Conservation (phyloP, 805 yeast genomes). For the Candida stauntonica region DNA sequence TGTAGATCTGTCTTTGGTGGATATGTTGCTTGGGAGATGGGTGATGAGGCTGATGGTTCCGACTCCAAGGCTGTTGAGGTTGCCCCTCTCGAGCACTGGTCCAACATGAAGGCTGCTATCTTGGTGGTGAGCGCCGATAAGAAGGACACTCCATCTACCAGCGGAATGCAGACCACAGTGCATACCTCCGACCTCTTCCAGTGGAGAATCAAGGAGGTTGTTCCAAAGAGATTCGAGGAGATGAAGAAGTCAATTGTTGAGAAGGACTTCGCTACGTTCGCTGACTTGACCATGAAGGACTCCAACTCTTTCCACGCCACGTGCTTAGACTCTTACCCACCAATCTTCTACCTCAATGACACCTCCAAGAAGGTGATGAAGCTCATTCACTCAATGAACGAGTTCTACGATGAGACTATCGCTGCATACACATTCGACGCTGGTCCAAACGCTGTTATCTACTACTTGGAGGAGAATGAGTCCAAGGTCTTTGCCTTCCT, state of each 20-base stretch:
- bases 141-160: conserved; percentile 91
- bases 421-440: conserved; percentile 99
- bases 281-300: conserved; percentile 90
- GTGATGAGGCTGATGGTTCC: conserved; percentile 63
- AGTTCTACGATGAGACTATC: conserved; percentile 45
- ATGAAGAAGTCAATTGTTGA: conserved; percentile 74
- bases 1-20: conserved; percentile 97
- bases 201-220: conserved; percentile 74
- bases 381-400: conserved; percentile 74
- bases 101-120: conserved; percentile 85
- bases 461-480: conserved; percentile 78
- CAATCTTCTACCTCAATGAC: conserved; percentile 91
- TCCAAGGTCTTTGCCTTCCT: conserved; percentile 66
- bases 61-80: conserved; percentile 94
- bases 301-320: conserved; percentile 97
- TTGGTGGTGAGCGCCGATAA: conserved; percentile 89
- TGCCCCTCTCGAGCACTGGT: conserved; percentile 85
- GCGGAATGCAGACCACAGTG: conserved; percentile 96
- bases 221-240: conserved; percentile 76
- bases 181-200: conserved; percentile 81
- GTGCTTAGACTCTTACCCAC: conserved; percentile 94
- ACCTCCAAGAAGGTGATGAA: conserved; percentile 80
- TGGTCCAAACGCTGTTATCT: conserved; percentile 97
- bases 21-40: conserved; percentile 99
- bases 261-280: conserved; percentile 79